Conservation (phyloP, 23 red algal genomes). For the Cyanidium caldarium region DNA sequence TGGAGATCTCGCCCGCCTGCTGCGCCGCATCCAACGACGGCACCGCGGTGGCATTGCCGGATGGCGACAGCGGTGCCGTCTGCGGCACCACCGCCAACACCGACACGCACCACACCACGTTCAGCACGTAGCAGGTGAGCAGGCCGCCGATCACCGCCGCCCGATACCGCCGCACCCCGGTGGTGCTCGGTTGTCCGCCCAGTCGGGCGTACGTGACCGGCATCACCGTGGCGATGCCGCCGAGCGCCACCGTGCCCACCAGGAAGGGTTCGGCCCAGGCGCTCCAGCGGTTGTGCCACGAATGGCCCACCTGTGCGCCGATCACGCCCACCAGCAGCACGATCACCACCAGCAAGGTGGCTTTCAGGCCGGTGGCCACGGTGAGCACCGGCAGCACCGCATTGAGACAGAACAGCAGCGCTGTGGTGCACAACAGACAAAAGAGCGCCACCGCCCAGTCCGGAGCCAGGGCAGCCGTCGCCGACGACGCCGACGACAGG, state of each 20-base stretch:
- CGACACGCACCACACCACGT: slow-evolving; percentile 43
- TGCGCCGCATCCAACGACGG: slow-evolving; percentile 29
- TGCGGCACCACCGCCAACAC: slow-evolving; percentile 60
- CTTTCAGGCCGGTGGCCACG: slow-evolving; percentile 23
- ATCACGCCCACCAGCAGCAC: slow-evolving; percentile 26
- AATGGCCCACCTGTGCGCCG: slow-evolving; percentile 1
- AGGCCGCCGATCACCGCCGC: slow-evolving; percentile 32
- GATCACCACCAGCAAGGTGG: slow-evolving; percentile 17
- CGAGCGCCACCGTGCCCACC: slow-evolving; percentile 70
- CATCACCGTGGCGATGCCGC: slow-evolving; percentile 70
- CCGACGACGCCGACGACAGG: neutral
- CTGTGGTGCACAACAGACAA: neutral
- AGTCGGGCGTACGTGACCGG: slow-evolving; percentile 49
- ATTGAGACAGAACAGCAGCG: neutral
- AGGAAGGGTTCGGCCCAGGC: slow-evolving; percentile 42
- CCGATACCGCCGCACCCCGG: slow-evolving; percentile 21
- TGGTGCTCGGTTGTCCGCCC: slow-evolving; percentile 7
- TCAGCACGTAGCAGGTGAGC: slow-evolving; percentile 47
- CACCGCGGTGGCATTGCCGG: neutral
- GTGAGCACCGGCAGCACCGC: slow-evolving; percentile 43
- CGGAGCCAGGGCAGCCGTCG: neutral
- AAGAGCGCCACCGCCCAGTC: slow-evolving; percentile 13
- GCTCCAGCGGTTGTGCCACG: slow-evolving; percentile 15
- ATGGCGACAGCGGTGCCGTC: slow-evolving; percentile 6
- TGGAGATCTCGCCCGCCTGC: slow-evolving; percentile 48